phyloP scores from a whole-genome alignment of 177 flowering plant genomes.

The Vitis hybrid region DNA sequence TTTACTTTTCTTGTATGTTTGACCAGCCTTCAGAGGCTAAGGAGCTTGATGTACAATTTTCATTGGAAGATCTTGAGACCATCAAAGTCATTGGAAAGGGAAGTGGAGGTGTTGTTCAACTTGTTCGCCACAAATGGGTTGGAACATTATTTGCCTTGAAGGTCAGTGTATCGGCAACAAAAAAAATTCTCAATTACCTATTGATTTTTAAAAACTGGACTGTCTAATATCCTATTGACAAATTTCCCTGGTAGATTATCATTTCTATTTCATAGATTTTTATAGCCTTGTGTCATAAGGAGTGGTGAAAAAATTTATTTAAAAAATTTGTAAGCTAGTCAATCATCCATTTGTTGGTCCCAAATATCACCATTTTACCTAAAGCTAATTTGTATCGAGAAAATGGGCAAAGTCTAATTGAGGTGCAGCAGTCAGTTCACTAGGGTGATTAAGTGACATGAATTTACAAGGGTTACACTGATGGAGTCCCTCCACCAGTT shows the following conservation, averaged over 20 bases:
- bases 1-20: constrained; percentile 4
- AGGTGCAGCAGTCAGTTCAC: too few relatives aligned
- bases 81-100: constrained; percentile 95
- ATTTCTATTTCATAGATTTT: too few relatives aligned
- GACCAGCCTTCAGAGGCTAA: constrained; percentile 62
- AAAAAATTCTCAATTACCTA: not conserved
- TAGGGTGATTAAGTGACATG: too few relatives aligned
- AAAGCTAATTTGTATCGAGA: too few relatives aligned
- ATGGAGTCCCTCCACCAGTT: too few relatives aligned
- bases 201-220: not conserved
- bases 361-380: too few relatives aligned
- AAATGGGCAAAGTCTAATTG: too few relatives aligned
- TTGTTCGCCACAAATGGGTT: constrained; percentile 89
- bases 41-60: constrained; percentile 68
- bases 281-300: not conserved
- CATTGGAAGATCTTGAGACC: constrained; percentile 84
- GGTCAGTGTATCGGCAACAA: constrained; percentile 34
- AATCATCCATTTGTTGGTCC: too few relatives aligned
- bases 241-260: not conserved
- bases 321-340: too few relatives aligned
- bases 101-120: constrained; percentile 94
- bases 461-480: too few relatives aligned
- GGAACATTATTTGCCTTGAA: constrained; percentile 78
- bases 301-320: too few relatives aligned
- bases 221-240: not conserved